Conservation (phyloP, 2,329 filamentous ascomycete species). For the Colletotrichum magnum region DNA sequence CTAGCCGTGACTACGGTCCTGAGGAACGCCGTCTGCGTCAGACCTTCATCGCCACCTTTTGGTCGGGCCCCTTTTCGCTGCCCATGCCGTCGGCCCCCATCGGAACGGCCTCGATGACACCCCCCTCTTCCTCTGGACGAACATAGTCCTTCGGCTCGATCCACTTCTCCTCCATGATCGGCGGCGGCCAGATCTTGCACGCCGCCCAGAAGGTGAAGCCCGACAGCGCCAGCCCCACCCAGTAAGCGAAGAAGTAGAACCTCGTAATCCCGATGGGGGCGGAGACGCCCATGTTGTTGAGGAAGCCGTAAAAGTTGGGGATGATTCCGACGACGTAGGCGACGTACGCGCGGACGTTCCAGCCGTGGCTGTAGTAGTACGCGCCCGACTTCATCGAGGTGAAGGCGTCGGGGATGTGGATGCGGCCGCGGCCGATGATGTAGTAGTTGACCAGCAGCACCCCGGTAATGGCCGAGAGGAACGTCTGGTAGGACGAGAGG, state of each 20-base stretch:
- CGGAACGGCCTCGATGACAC: constrained; percentile 22
- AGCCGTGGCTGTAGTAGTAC: constrained; percentile 35
- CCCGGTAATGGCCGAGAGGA: constrained; percentile 56
- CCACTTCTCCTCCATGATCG: constrained; percentile 39
- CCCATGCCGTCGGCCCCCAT: background rate
- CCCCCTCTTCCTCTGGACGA: constrained; percentile 32
- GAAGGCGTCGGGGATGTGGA: constrained; percentile 51
- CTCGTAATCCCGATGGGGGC: constrained; percentile 51
- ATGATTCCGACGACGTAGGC: constrained; percentile 51
- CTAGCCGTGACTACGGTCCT: background rate
- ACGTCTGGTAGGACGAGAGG: constrained; percentile 53
- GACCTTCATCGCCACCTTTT: constrained; percentile 19
- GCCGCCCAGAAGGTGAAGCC: constrained; percentile 44
- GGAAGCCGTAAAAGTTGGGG: constrained; percentile 58
- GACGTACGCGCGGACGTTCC: constrained; percentile 36
- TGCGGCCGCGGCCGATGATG: constrained; percentile 50
- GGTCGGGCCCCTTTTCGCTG: constrained; percentile 7
- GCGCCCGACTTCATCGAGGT: constrained; percentile 28
- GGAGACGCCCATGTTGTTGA: constrained; percentile 55
- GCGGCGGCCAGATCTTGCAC: constrained; percentile 42
- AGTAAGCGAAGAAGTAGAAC: constrained; percentile 71
- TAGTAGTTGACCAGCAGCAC: constrained; percentile 55
- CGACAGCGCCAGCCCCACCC: constrained; percentile 65
- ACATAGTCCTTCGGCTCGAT: constrained; percentile 42
- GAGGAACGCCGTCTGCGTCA: background rate